Evolutionary conservation across 768 basidiomycete genomes (phyloP).

Genomic region (Heimioporus sp.): DNA sequence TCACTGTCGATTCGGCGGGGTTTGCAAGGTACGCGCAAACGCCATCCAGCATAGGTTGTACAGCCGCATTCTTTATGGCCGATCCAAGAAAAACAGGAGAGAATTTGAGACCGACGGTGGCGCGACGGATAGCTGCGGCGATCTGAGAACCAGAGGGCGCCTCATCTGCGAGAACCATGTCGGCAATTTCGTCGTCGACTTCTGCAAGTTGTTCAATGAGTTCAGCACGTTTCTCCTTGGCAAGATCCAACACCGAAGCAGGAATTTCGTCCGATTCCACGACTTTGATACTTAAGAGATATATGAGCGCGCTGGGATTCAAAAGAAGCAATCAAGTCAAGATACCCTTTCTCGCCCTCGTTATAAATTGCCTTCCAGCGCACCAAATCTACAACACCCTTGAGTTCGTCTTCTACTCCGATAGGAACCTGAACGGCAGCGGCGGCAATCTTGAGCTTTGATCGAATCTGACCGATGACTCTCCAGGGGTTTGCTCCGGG

Average conservation of each 20-base stretch:
- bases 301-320: neutral
- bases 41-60: constrained; percentile 92
- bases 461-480: constrained; percentile 86
- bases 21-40: constrained; percentile 94
- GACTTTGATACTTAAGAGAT: constrained; percentile 58
- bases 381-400: constrained; percentile 92
- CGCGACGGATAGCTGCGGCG: constrained; percentile 80
- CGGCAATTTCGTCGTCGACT: constrained; percentile 93
- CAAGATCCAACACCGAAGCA: constrained; percentile 64
- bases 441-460: constrained; percentile 88
- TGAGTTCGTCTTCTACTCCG: constrained; percentile 81
- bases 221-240: constrained; percentile 81
- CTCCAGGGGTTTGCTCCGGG: constrained; percentile 98
- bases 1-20: constrained; percentile 73
- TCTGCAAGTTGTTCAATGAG: constrained; percentile 95
- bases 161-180: constrained; percentile 85
- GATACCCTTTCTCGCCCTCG: constrained; percentile 90
- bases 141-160: constrained; percentile 72
- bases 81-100: constrained; percentile 97
- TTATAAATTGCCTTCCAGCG: constrained; percentile 95
- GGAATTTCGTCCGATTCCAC: constrained; percentile 89
- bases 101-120: constrained; percentile 86
- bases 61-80: constrained; percentile 94
- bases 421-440: constrained; percentile 97
- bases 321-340: neutral